Conservation (phyloP, 805 yeast species). For the Sugiyamaella valdiviana region DNA sequence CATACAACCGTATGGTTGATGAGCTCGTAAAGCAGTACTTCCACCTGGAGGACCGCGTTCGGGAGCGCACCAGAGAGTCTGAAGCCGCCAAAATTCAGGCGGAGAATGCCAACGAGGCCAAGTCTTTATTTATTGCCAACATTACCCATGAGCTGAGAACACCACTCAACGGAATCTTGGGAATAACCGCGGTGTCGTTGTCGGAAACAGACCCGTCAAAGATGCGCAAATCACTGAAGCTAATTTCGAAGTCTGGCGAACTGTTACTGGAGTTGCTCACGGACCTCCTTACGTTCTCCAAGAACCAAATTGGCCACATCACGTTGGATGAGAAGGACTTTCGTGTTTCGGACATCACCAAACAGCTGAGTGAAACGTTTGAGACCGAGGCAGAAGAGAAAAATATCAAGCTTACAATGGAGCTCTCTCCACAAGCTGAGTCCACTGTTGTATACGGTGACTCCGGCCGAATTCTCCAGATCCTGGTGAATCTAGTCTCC, state of each 20-base stretch:
- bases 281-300: conserved; percentile 82
- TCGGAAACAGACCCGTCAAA: conserved; percentile 65
- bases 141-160: conserved; percentile 91
- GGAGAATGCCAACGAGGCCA: conserved; percentile 84
- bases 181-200: conserved; percentile 91
- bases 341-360: conserved; percentile 64
- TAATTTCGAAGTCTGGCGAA: conserved; percentile 87
- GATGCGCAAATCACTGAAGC: conserved; percentile 64
- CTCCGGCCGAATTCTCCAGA: conserved; percentile 79
- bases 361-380: conserved; percentile 77
- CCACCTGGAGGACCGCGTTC: conserved; percentile 81
- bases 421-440: conserved; percentile 45
- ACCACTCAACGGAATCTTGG: conserved; percentile 91
- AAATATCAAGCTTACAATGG: conserved; percentile 59
- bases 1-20: conserved; percentile 86
- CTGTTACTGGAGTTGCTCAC: conserved; percentile 80
- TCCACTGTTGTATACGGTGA: conserved; percentile 71
- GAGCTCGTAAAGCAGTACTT: conserved; percentile 79
- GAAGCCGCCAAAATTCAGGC: conserved; percentile 44
- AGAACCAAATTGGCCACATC: conserved; percentile 78
- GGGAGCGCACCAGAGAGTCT: conserved; percentile 76
- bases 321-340: conserved; percentile 75
- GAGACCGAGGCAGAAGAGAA: conserved; percentile 49
- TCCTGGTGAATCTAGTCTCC: conserved; percentile 83
- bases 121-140: conserved; percentile 88